Conservation (phyloP, 2,329 filamentous ascomycete genomes). For the Aspergillus bombycis region DNA sequence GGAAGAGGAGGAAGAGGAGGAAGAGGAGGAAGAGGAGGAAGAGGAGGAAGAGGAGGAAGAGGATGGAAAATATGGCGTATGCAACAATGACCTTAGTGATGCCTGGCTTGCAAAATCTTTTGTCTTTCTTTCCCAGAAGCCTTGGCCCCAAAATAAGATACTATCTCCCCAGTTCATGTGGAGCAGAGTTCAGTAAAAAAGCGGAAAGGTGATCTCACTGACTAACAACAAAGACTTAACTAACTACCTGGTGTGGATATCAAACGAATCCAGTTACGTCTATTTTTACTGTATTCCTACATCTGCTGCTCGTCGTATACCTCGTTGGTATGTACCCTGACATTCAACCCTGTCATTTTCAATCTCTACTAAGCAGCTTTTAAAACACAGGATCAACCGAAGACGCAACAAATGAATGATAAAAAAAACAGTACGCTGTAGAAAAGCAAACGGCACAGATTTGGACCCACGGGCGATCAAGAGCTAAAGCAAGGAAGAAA, state of each 20-base stretch:
- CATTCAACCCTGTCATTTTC: neutral
- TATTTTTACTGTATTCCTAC: neutral
- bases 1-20: neutral
- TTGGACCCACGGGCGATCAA: neutral
- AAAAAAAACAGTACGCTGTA: neutral
- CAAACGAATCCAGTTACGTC: neutral
- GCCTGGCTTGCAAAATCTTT: neutral
- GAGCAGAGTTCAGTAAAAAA: neutral
- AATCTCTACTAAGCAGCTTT: neutral
- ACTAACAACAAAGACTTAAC: neutral
- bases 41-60: neutral
- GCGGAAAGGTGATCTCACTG: neutral
- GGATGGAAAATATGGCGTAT: neutral
- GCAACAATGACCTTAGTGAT: neutral
- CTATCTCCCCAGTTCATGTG: neutral
- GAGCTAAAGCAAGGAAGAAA: neutral
- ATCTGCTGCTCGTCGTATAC: neutral
- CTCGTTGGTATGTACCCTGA: neutral
- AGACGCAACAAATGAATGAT: neutral
- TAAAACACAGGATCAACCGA: neutral
- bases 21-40: neutral
- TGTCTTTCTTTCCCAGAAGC: neutral
- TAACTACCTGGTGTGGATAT: neutral
- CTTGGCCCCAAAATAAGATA: neutral
- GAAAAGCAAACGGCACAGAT: neutral